These are phyloP conservation scores for Exobasidium rhododendri DNA, from an alignment of 1,284 basidiomycete species.

Conservation along the genomic window DNA sequence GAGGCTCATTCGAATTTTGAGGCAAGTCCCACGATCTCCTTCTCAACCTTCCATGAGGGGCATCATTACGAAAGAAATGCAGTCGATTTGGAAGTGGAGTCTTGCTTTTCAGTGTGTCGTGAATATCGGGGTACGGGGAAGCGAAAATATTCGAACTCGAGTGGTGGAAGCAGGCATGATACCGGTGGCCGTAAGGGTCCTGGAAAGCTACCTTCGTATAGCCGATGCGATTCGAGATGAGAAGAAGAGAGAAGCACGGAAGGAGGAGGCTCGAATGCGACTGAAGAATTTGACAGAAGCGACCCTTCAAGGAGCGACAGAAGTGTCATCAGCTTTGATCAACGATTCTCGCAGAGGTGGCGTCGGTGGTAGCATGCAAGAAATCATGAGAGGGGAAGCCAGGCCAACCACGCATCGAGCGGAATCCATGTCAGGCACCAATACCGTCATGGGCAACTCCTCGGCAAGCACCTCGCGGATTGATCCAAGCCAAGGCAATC, in stretches of 20 bases:
- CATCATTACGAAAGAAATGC: constrained; percentile 46
- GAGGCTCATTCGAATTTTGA: constrained; percentile 78
- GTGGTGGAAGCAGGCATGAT: constrained; percentile 95
- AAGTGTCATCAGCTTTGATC: not conserved
- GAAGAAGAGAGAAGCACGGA: constrained; percentile 21
- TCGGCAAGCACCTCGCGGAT: not conserved
- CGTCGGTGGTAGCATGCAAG: not conserved
- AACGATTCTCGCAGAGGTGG: not conserved
- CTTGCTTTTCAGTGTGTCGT: constrained; percentile 91
- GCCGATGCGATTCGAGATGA: constrained; percentile 54
- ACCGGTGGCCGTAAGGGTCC: constrained; percentile 87
- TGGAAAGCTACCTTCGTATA: constrained; percentile 69
- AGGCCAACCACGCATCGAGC: not conserved
- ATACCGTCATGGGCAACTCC: not conserved
- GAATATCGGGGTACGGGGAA: constrained; percentile 96
- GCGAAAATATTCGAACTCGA: constrained; percentile 74
- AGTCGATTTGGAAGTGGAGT: constrained; percentile 54
- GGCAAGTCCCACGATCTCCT: constrained; percentile 22
- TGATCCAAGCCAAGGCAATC: not conserved
- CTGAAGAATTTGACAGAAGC: not conserved
- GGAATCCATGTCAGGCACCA: constrained; percentile 7
- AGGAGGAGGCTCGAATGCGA: constrained; percentile 5
- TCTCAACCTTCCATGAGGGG: constrained; percentile 16
- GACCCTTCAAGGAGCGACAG: not conserved
- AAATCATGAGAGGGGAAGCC: not conserved